phyloP scores from a whole-genome alignment of 495 filamentous ascomycete species.

The Amorphotheca resinae region DNA sequence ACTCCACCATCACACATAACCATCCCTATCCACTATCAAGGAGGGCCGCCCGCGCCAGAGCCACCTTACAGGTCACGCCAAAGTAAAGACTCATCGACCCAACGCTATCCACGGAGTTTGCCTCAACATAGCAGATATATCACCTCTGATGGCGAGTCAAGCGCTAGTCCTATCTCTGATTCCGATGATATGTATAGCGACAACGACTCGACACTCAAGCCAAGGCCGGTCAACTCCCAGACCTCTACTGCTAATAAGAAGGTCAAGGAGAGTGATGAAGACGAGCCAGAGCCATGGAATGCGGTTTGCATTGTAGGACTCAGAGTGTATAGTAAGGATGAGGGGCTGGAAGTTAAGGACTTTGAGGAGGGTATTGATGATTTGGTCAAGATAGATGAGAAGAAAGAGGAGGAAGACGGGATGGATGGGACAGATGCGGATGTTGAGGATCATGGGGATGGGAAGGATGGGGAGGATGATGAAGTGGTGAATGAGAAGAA shows the following conservation, averaged over 20 bases:
- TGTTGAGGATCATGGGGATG: constrained; percentile 4
- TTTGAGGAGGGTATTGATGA: constrained; percentile 8
- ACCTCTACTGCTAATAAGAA: background rate
- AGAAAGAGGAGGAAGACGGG: background rate
- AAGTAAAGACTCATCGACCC: background rate
- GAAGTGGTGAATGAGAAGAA: too few species aligned
- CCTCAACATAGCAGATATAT: constrained; percentile 2
- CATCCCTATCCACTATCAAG: constrained; percentile 3
- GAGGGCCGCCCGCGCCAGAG: background rate
- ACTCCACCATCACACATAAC: background rate
- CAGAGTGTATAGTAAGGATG: constrained; percentile 26
- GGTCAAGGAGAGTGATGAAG: constrained; percentile 24
- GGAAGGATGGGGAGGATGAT: too few species aligned
- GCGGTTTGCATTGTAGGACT: constrained; percentile 21
- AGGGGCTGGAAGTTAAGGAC: constrained; percentile 9
- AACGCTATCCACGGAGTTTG: background rate
- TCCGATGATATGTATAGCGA: constrained; percentile 18
- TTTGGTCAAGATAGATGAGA: background rate
- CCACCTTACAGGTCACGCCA: background rate
- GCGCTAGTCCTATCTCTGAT: constrained; percentile 16
- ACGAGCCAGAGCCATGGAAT: constrained; percentile 34
- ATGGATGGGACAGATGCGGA: constrained; percentile 6
- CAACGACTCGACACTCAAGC: constrained; percentile 13
- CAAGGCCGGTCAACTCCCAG: background rate
- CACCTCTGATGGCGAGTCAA: constrained; percentile 16